Evolutionary conservation across 805 yeast species (phyloP).

Genomic region (Wickerhamiella slavikovae): DNA sequence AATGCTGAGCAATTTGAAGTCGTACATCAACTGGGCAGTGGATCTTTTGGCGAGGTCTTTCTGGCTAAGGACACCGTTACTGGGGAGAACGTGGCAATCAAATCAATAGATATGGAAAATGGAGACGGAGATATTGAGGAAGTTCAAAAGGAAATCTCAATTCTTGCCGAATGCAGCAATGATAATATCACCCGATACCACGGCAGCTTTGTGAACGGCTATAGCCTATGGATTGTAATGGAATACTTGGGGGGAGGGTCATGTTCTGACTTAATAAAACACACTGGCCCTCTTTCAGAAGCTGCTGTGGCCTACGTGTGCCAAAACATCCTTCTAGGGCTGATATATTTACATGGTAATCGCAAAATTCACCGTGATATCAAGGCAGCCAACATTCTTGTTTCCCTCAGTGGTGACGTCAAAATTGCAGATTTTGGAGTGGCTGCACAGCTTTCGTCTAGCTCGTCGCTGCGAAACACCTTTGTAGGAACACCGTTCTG

Average conservation of each 20-base stretch:
- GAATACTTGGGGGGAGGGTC: slow-evolving; percentile 68
- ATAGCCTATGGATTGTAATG: slow-evolving; percentile 63
- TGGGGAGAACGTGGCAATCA: slow-evolving; percentile 19
- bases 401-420: slow-evolving; percentile 50
- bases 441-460: slow-evolving; percentile 55
- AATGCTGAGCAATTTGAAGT: slow-evolving; percentile 27
- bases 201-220: slow-evolving; percentile 52
- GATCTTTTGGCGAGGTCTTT: slow-evolving; percentile 64
- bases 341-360: slow-evolving; percentile 42
- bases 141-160: slow-evolving; percentile 50
- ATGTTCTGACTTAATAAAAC: slow-evolving; percentile 34
- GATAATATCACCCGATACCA: slow-evolving; percentile 43
- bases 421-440: slow-evolving; percentile 94
- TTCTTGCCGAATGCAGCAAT: slow-evolving; percentile 44
- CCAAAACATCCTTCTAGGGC: slow-evolving; percentile 35
- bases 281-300: slow-evolving; percentile 35
- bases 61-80: slow-evolving; percentile 30
- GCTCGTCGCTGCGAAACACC: slow-evolving; percentile 27
- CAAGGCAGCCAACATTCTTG: slow-evolving; percentile 75
- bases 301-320: slow-evolving; percentile 32
- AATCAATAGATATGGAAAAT: slow-evolving; percentile 43
- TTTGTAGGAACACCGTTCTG: slow-evolving; percentile 45
- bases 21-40: slow-evolving; percentile 43
- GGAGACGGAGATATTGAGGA: slow-evolving; percentile 48
- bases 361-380: slow-evolving; percentile 81